phyloP scores from a whole-genome alignment of 192 early-diverging fungal species.

The Backusella sp. region DNA sequence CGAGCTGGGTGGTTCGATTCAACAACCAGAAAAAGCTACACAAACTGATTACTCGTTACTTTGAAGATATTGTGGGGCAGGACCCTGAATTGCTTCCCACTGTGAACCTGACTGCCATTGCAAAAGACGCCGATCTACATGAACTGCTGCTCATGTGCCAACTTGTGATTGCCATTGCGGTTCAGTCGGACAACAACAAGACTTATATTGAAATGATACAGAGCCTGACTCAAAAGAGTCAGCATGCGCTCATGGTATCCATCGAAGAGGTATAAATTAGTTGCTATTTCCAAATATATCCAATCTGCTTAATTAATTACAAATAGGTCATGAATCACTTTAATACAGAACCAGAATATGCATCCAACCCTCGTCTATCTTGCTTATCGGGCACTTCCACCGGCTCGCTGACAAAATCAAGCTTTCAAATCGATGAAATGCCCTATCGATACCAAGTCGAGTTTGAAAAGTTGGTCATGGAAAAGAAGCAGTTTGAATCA shows the following conservation, averaged over 20 bases:
- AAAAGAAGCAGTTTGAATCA: conserved; percentile 64
- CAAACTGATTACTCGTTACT: conserved; percentile 81
- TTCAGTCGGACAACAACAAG: conserved; percentile 87
- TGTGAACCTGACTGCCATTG: conserved; percentile 79
- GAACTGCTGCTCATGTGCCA: conserved; percentile 83
- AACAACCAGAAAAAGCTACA: conserved; percentile 92
- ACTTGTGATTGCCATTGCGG: conserved; percentile 85
- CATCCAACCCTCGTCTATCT: conserved; percentile 14
- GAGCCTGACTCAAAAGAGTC: conserved; percentile 65
- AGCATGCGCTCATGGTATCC: conserved; percentile 88
- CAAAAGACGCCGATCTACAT: conserved; percentile 68
- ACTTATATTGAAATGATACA: conserved; percentile 88
- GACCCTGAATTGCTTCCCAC: conserved; percentile 59
- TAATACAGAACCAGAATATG: conserved; percentile 14
- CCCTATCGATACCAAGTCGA: conserved; percentile 32
- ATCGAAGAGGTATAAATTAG: conserved; percentile 71
- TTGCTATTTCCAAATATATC: conserved; percentile 9
- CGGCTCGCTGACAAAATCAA: conserved; percentile 1
- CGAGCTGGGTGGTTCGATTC: conserved; percentile 94
- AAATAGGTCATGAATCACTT: conserved; percentile 27
- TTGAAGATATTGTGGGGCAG: conserved; percentile 84
- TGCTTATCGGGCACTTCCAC: conserved; percentile 1
- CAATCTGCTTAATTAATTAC: background rate
- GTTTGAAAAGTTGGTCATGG: conserved; percentile 48
- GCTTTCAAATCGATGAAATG: conserved; percentile 10